Base-by-base conservation (phyloP, 2,329 filamentous ascomycete genomes). In the Aspergillus japonicus region DNA sequence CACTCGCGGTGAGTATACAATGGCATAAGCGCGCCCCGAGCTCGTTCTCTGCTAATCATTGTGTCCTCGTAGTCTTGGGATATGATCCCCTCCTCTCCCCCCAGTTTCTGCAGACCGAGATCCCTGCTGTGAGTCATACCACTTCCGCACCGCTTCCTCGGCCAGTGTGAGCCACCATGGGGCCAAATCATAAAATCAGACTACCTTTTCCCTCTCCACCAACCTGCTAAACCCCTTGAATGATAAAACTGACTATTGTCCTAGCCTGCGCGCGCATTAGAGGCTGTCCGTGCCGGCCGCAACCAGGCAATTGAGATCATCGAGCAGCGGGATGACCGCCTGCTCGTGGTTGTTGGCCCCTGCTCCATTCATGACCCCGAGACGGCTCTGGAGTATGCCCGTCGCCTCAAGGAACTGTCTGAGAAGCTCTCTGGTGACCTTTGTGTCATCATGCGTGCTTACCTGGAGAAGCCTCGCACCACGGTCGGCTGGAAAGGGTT, bases 401-500 rank as follows among this genome's bases (percentile, higher is more conserved):
- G 84, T 63, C 87, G 89, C 59, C 85, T 99, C 52, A 90, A 92
- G 80, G 80, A 83, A 56, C 82, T 97, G 51, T 86, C 92, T 61
- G 86, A 90, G 65, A 91, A 89, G 82, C 88, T 97, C 63, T 87
- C 88, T 62, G 83, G 87, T 69, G 93, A 98, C 75, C 84, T 99
- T 50, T 88, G 88, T 76, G 90, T 99, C 75, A 88, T 99, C 72
- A 99, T 99, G 95, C 91, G 95, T 70, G 92, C 93, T 73, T 99
- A 99, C 85, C 89, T 99, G 54, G 95, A 99, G 84, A 99, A 99
- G 85, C 95, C 95, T 47, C 89, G 95, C 62, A 99, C 95, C 53
- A 99, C 95, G 0, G 93, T 99, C 53, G 95, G 95, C 74, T 99
- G 95, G 95, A 99, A 99, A 82, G 95, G 95, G 55, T 84, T 99